These are phyloP conservation scores for Barnettozyma californica DNA, from an alignment of 805 yeast genomes.

Conservation along the genomic window DNA sequence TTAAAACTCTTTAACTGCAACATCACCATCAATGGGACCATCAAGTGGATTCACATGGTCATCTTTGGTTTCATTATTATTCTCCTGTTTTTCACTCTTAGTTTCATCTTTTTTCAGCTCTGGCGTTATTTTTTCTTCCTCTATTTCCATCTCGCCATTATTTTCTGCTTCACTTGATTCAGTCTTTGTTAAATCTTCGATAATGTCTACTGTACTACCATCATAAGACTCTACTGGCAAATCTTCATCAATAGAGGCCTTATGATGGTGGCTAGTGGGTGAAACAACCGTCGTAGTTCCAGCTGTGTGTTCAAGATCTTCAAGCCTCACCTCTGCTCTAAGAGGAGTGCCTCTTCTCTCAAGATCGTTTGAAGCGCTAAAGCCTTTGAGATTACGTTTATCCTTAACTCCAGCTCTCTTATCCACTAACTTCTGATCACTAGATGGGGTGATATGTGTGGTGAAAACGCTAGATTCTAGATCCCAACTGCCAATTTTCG, in stretches of 20 bases:
- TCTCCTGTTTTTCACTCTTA: not conserved
- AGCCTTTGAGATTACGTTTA: not conserved
- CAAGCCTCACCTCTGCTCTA: conserved; percentile 8
- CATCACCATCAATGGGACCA: conserved; percentile 1
- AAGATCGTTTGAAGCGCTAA: not conserved
- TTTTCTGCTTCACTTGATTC: not conserved
- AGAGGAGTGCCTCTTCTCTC: conserved; percentile 3
- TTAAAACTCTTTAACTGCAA: not conserved
- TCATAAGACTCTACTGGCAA: conserved; percentile 1
- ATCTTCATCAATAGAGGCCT: not conserved
- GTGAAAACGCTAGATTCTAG: conserved; percentile 29
- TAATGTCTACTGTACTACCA: conserved; percentile 2
- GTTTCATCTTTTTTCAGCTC: conserved; percentile 12
- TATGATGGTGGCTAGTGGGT: not conserved
- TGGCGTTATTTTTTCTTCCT: not conserved
- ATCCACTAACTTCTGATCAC: conserved; percentile 6
- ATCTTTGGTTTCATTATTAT: not conserved
- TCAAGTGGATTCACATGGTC: conserved; percentile 2
- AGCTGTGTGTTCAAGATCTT: conserved; percentile 12
- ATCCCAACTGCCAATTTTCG: conserved; percentile 79
- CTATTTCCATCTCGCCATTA: not conserved
- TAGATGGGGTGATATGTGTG: conserved; percentile 28
- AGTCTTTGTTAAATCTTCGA: conserved; percentile 1
- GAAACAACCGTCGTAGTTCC: conserved; percentile 5
- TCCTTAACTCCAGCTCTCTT: not conserved